Evolutionary conservation across 345 rosid genomes (phyloP).

Genomic region (Cardamine chenopodiifolia): DNA sequence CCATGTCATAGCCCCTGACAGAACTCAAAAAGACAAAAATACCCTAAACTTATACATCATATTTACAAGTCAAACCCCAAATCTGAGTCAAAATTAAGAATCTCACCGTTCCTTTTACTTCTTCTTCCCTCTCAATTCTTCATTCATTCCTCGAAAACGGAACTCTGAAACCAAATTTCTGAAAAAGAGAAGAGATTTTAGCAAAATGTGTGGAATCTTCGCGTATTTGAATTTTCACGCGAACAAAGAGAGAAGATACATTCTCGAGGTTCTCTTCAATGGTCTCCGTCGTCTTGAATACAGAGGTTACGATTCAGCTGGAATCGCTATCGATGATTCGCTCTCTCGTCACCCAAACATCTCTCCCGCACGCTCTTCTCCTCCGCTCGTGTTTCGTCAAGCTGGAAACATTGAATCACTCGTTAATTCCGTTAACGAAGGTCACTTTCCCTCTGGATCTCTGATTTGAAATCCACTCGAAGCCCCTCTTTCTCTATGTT

Average conservation of each 20-base stretch:
- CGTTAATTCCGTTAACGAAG: constrained; percentile 86
- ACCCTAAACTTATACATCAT: neutral
- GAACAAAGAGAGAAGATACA: constrained; percentile 67
- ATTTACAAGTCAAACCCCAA: constrained; percentile 24
- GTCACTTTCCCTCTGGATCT: constrained; percentile 44
- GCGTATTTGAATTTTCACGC: constrained; percentile 87
- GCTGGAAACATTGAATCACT: constrained; percentile 97
- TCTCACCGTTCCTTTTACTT: constrained; percentile 2
- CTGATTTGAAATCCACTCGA: neutral
- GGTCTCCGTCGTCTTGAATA: constrained; percentile 97
- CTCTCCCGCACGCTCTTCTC: constrained; percentile 25
- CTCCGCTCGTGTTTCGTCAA: constrained; percentile 80
- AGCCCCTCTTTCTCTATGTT: neutral
- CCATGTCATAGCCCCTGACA: constrained; percentile 35
- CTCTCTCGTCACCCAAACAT: constrained; percentile 34
- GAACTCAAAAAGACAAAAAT: constrained; percentile 17
- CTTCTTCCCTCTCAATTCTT: constrained; percentile 41
- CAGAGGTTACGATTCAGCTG: constrained; percentile 95
- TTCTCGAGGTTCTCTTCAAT: constrained; percentile 89
- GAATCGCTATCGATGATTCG: constrained; percentile 73
- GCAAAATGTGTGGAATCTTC: constrained; percentile 85
- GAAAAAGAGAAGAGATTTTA: neutral
- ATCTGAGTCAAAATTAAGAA: constrained; percentile 29
- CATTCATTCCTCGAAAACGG: constrained; percentile 5
- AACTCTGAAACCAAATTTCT: neutral